phyloP scores from a whole-genome alignment of 306 rosid species.

The Alnus rubra region DNA sequence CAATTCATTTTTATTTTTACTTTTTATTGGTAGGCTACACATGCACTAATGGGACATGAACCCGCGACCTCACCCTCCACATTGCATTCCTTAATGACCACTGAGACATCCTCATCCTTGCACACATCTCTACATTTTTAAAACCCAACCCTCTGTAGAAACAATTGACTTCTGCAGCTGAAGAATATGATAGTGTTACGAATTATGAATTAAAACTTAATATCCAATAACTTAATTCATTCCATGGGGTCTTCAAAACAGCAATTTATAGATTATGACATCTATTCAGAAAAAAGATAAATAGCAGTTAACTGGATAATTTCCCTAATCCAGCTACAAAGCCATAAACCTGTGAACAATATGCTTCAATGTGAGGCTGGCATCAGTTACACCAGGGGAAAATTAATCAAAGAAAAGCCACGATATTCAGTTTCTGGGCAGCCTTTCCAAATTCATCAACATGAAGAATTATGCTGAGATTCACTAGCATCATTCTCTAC shows the following conservation, averaged over 20 bases:
- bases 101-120: neutral
- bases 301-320: neutral
- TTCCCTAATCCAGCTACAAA: neutral
- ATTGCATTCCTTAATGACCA: neutral
- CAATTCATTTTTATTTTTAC: too few species aligned
- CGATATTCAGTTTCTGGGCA: neutral
- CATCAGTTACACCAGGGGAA: neutral
- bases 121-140: neutral
- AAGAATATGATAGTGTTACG: too few species aligned
- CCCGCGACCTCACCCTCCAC: too few species aligned
- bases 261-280: neutral
- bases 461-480: slow-evolving; percentile 25
- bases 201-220: too few species aligned
- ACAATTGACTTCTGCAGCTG: neutral
- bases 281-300: neutral
- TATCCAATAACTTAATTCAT: too few species aligned
- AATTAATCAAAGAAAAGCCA: neutral
- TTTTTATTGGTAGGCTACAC: too few species aligned
- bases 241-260: neutral
- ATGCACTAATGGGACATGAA: too few species aligned
- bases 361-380: neutral
- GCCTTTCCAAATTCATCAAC: neutral
- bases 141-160: neutral
- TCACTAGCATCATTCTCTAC: slow-evolving; percentile 23
- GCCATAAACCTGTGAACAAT: neutral